Base-by-base conservation (phyloP, 306 rosid genomes). In the Vicia villosa region DNA sequence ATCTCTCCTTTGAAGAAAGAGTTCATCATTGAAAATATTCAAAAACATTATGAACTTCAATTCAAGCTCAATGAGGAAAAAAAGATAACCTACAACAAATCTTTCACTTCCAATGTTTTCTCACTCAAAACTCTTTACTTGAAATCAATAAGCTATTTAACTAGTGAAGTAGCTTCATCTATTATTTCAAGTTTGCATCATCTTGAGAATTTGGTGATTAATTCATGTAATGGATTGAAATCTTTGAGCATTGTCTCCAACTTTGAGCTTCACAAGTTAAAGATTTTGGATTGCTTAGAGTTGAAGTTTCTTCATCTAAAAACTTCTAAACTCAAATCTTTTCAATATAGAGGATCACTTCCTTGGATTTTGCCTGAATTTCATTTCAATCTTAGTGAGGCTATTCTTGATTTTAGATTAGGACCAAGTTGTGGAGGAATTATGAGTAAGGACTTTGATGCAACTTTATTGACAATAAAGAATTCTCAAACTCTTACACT, bases 371-470 rank as follows among this genome's bases (percentile, higher is more conserved):
- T 34, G 72, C 84, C 83, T 8, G 83, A 85, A 64, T 41, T 66
- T 46, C 96, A 89, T 72, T 91, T 89, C 80, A 91, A 91, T 69
- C 69, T 91, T 50, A 74, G 64, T 51, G 82, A 83, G 76, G 94
- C 88, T 62, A 82, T 82, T 89, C 85, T 91, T 59, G 96, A 89
- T 80, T 85, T 80, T 80, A 85, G 91, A 81, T 64, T 74, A 21
- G 96, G 91, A 49, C 86, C 73, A 0, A 38, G 76, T 13, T 26
- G 68, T 61, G 56, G 22, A 3, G 14, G 66, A 17, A 74, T 89
- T 38, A 63, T 49, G 36, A 65, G 71, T 58, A 62, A 57, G 60
- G 90, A 91, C 37, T 91, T 91, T 67, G 94, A 87, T 73, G 82
- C 97, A 10, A 60, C 80, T 75, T 49, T 91, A 5, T 67, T 91